phyloP scores from a whole-genome alignment of 176 grass and related monocot species.

The Eragrostis curvula region DNA sequence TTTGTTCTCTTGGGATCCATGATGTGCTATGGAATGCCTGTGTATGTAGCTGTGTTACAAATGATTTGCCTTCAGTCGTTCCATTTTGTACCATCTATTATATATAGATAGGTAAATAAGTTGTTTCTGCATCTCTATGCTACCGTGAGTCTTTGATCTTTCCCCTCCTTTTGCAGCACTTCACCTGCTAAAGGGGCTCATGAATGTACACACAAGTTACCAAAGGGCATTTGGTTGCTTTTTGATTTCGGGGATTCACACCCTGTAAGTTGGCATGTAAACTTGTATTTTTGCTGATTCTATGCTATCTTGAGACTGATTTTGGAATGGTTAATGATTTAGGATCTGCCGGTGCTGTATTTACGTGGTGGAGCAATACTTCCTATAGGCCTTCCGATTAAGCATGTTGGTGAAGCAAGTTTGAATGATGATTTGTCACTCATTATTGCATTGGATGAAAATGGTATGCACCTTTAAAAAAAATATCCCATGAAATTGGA shows the following conservation, averaged over 20 bases:
- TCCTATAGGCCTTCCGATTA: constrained; percentile 77
- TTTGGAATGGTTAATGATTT: constrained; percentile 30
- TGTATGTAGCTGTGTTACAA: background rate
- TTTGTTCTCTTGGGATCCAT: constrained; percentile 10
- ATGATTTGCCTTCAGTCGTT: constrained; percentile 26
- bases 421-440: constrained; percentile 85
- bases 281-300: constrained; percentile 28
- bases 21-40: constrained; percentile 21
- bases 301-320: background rate
- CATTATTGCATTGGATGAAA: constrained; percentile 79
- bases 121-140: background rate
- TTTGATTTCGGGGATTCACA: constrained; percentile 95
- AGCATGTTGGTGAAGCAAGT: constrained; percentile 87
- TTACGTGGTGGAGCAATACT: constrained; percentile 89
- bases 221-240: constrained; percentile 78
- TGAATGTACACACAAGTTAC: constrained; percentile 69
- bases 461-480: constrained; percentile 61
- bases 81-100: background rate
- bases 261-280: constrained; percentile 65
- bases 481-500: background rate
- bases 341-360: constrained; percentile 89
- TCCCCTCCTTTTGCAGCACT: constrained; percentile 61
- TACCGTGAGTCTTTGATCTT: constrained; percentile 2
- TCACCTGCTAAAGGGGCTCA: constrained; percentile 67
- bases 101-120: constrained; percentile 2